A percentile compares a stretch with the other conserved stretches of the same genome.
Evolutionary conservation across 108 stramenopile genomes (phyloP).

Genomic region (Cyclotella distinguenda): DNA sequence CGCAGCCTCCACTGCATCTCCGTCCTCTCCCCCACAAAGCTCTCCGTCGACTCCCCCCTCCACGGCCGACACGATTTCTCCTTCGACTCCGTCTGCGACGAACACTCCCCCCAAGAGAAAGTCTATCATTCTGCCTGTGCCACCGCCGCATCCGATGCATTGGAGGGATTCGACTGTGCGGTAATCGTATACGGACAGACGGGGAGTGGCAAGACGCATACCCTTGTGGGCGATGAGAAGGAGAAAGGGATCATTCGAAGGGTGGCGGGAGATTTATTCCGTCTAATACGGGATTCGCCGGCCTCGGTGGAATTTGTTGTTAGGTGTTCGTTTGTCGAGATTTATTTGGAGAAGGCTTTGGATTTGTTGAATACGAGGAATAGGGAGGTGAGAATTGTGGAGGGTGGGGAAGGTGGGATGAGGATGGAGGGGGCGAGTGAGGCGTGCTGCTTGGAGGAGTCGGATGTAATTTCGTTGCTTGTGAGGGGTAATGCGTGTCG

Average conservation of each 20-base stretch:
- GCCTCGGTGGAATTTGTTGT: constrained; percentile 67
- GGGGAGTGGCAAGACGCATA: constrained; percentile 49
- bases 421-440: constrained; percentile 57
- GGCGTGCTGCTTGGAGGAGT: constrained; percentile 66
- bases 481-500: constrained; percentile 77
- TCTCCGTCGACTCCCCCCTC: constrained; percentile 67
- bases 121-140: constrained; percentile 32
- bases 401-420: constrained; percentile 25
- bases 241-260: constrained; percentile 66
- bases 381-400: constrained; percentile 22
- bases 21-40: not conserved
- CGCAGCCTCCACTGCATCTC: constrained; percentile 65
- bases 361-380: constrained; percentile 83
- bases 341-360: constrained; percentile 90
- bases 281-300: constrained; percentile 45
- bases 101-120: constrained; percentile 9
- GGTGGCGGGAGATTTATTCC: constrained; percentile 61
- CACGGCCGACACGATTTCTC: constrained; percentile 58
- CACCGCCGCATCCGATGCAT: constrained; percentile 24
- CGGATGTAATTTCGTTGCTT: constrained; percentile 74
- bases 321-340: constrained; percentile 91
- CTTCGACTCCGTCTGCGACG: constrained; percentile 51
- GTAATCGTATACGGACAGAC: constrained; percentile 50
- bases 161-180: constrained; percentile 52
- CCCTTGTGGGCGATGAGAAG: constrained; percentile 44